Evolutionary conservation across 2,329 filamentous ascomycete species (phyloP).

Genomic region (Orbilia javanica): DNA sequence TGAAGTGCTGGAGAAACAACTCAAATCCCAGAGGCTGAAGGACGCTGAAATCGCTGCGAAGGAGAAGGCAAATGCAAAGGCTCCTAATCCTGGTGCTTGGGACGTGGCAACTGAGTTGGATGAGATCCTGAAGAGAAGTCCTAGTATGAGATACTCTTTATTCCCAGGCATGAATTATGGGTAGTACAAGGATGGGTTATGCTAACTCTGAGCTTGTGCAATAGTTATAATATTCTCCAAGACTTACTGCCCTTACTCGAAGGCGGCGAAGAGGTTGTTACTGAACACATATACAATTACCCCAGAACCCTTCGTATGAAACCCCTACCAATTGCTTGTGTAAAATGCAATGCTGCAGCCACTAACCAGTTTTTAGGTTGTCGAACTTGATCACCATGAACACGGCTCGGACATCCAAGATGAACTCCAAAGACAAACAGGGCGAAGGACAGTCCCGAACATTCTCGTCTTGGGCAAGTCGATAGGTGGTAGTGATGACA

Average conservation of each 20-base stretch:
- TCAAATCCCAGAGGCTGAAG: slow-evolving; percentile 74
- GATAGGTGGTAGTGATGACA: slow-evolving; percentile 90
- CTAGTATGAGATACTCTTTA: slow-evolving; percentile 72
- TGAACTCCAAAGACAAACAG: slow-evolving; percentile 78
- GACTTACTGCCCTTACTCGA: slow-evolving; percentile 88
- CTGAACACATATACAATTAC: slow-evolving; percentile 86
- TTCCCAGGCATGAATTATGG: background rate
- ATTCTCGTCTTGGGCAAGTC: slow-evolving; percentile 87
- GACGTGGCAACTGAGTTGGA: slow-evolving; percentile 80
- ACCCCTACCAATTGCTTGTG: background rate
- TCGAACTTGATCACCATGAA: slow-evolving; percentile 87
- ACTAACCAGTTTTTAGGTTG: slow-evolving; percentile 70
- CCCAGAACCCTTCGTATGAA: slow-evolving; percentile 73
- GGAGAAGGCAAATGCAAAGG: slow-evolving; percentile 76
- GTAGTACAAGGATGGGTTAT: background rate
- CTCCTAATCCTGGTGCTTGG: slow-evolving; percentile 67
- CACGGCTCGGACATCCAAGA: slow-evolving; percentile 80
- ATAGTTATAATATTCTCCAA: slow-evolving; percentile 96
- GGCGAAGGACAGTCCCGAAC: slow-evolving; percentile 89
- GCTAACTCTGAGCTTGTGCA: slow-evolving; percentile 44
- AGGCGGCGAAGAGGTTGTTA: slow-evolving; percentile 85
- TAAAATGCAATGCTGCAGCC: background rate
- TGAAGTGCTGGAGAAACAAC: slow-evolving; percentile 67
- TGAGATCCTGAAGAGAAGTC: slow-evolving; percentile 82
- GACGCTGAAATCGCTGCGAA: slow-evolving; percentile 78